These are phyloP conservation scores for Aurantiochytrium sp. DNA, from an alignment of 108 stramenopile species.

Conservation along the genomic window DNA sequence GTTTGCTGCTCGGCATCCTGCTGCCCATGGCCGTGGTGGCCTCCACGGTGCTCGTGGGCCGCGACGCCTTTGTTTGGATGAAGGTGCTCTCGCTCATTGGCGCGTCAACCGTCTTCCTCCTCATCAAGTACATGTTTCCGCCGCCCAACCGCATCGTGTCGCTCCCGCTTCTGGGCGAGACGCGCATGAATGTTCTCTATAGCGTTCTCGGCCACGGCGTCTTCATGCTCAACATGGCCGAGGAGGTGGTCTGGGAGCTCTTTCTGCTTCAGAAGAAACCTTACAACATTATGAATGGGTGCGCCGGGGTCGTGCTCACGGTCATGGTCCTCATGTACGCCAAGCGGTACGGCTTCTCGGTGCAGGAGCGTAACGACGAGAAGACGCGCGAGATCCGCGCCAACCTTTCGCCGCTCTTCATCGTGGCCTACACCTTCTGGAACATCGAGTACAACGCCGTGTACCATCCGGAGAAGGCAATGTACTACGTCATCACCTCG, in stretches of 20 bases:
- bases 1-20: background rate
- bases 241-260: conserved; percentile 2
- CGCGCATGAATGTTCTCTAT: background rate
- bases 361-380: background rate
- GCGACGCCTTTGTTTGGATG: conserved; percentile 12
- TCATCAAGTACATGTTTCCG: background rate
- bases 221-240: background rate
- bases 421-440: background rate
- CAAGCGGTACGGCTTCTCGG: conserved; percentile 1
- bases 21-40: background rate
- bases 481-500: background rate
- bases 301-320: background rate
- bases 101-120: background rate
- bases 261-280: background rate
- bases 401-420: background rate
- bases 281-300: conserved; percentile 14
- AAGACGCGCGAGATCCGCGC: background rate
- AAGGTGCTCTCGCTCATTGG: background rate
- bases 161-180: background rate
- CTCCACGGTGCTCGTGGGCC: background rate
- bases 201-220: background rate
- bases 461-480: conserved; percentile 13
- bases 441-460: conserved; percentile 22
- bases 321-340: background rate
- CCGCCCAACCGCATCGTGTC: background rate